A percentile compares a stretch with the other conserved stretches of the same genome.
These are phyloP conservation scores for Leucocoprinus leucothites DNA, from an alignment of 768 basidiomycete genomes.

Conservation along the genomic window DNA sequence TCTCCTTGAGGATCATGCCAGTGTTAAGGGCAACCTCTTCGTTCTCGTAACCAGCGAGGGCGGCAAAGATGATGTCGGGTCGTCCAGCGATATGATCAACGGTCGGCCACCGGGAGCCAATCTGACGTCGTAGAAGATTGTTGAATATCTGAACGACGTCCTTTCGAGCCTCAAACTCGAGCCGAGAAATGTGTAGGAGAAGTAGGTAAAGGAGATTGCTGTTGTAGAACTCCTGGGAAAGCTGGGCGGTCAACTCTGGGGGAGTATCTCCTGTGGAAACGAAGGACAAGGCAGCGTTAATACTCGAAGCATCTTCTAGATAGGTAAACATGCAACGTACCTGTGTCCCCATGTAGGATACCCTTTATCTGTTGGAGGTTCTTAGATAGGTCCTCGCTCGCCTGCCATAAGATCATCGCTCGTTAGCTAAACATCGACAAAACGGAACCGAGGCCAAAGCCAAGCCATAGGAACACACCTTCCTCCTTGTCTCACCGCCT, in stretches of 20 bases:
- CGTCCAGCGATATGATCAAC: slow-evolving; percentile 88
- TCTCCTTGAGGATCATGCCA: slow-evolving; percentile 96
- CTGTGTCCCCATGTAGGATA: slow-evolving; percentile 85
- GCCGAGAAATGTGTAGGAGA: slow-evolving; percentile 76
- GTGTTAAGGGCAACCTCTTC: slow-evolving; percentile 97
- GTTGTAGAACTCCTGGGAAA: slow-evolving; percentile 94
- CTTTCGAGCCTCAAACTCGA: slow-evolving; percentile 93
- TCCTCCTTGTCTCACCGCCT: slow-evolving; percentile 73
- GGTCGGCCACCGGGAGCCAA: slow-evolving; percentile 92
- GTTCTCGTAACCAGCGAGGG: slow-evolving; percentile 90
- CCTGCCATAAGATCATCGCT: slow-evolving; percentile 40
- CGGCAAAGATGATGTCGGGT: slow-evolving; percentile 72
- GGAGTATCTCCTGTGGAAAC: slow-evolving; percentile 56
- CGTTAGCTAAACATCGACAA: not conserved
- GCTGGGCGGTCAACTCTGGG: slow-evolving; percentile 88
- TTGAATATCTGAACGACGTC: slow-evolving; percentile 88
- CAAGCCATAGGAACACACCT: slow-evolving; percentile 45
- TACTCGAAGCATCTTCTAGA: not conserved
- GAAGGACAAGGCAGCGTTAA: slow-evolving; percentile 6
- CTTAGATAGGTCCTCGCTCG: slow-evolving; percentile 86
- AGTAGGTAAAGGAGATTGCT: slow-evolving; percentile 83
- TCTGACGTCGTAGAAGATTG: slow-evolving; percentile 85
- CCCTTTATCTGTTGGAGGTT: slow-evolving; percentile 88
- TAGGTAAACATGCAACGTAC: slow-evolving; percentile 36
- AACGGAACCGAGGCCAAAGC: not conserved